Percentiles rank a stretch among this genome's conserved stretches.
Conservation (phyloP, 179 eudicot species). For the Beta corolliflora region DNA sequence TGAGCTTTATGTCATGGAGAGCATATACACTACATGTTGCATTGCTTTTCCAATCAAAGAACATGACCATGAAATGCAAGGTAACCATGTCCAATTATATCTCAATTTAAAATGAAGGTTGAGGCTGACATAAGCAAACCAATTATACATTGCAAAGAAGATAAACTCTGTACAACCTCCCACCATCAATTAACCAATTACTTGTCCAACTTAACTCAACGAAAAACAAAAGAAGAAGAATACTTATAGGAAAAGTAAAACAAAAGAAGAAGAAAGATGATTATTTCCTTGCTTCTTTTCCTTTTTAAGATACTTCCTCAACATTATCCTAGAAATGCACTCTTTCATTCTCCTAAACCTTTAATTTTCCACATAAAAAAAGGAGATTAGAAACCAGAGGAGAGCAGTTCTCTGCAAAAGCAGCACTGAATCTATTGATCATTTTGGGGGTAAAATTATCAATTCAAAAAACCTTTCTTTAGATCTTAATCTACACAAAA, state of each 20-base stretch:
- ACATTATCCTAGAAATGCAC: background rate
- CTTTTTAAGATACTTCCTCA: background rate
- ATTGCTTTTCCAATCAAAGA: background rate
- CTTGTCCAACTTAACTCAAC: background rate
- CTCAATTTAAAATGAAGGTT: background rate
- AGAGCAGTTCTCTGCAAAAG: no score
- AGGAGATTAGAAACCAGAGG: background rate
- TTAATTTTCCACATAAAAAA: no score
- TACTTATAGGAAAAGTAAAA: background rate
- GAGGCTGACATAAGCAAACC: background rate
- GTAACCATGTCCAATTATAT: background rate
- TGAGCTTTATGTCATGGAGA: constrained; percentile 5
- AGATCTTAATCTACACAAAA: background rate
- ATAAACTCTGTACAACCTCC: background rate
- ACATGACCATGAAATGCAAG: background rate
- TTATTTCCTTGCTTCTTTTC: background rate
- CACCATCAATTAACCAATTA: background rate
- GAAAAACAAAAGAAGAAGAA: background rate
- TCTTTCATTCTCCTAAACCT: background rate
- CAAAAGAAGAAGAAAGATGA: no score
- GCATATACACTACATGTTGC: background rate
- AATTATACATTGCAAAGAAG: background rate
- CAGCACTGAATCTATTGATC: background rate
- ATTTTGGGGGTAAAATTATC: background rate
- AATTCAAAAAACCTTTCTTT: background rate